A percentile compares a stretch with the other conserved stretches of the same genome.
Evolutionary conservation across 73 alveolate species (phyloP).

Genomic region (Tetrahymena thermophila): DNA sequence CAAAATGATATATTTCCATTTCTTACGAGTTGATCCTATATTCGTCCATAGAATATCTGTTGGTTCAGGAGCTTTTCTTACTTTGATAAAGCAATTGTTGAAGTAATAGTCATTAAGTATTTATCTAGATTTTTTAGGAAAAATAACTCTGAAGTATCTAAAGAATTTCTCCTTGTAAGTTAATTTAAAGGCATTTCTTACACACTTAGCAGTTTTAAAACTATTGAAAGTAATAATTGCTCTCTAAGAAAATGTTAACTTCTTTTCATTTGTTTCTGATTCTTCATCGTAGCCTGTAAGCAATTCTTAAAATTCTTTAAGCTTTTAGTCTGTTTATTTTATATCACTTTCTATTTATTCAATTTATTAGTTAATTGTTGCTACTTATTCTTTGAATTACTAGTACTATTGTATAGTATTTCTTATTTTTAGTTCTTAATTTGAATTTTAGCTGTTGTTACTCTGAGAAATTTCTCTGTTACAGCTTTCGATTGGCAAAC

Average conservation of each 20-base stretch:
- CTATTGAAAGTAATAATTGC: background rate
- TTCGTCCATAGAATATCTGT: slow-evolving; percentile 17
- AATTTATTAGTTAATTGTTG: background rate
- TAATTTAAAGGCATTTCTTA: background rate
- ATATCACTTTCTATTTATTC: background rate
- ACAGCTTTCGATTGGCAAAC: background rate
- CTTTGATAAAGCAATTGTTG: background rate
- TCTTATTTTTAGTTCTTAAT: background rate
- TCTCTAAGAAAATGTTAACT: background rate
- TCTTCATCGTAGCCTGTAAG: background rate
- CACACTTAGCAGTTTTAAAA: background rate
- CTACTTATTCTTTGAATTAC: background rate
- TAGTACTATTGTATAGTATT: background rate
- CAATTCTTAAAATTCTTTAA: background rate
- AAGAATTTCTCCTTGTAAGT: background rate
- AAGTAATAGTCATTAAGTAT: background rate
- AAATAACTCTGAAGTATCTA: background rate
- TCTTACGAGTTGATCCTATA: slow-evolving; percentile 7
- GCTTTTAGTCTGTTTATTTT: background rate
- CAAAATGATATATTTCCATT: background rate
- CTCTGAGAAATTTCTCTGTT: background rate
- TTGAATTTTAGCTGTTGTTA: background rate
- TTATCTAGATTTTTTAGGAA: background rate
- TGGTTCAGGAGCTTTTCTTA: slow-evolving; percentile 20
- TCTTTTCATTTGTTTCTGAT: background rate